Evolutionary conservation across 352 stramenopile species (phyloP), one percentile per base, ranked within the genome.

Genomic region (Plasmopara viticola): DNA sequence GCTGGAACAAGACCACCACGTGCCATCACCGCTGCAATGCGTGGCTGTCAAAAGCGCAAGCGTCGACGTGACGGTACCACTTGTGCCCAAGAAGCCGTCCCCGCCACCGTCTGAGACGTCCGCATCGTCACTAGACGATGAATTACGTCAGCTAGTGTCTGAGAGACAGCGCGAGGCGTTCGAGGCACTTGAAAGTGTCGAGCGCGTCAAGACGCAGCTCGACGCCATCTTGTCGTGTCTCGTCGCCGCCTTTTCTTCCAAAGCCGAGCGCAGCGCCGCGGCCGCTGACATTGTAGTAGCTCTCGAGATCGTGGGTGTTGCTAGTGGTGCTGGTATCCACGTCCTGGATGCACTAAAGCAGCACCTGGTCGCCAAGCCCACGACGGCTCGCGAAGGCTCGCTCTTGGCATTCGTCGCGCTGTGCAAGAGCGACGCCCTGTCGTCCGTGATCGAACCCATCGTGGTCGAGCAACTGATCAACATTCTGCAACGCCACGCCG

Each of bases 401-500:
- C 37, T 90, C 14, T 58, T 84, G 0, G 60, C 64, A 18, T 47
- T 80, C 17, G 29, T 66, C 6, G 72, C 65, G 15, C 52, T 90
- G 18, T 64, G 62, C 48, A 73, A 73, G 43, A 73, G 62, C 44
- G 57, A 84, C 14, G 45, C 56, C 34, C 48, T 87, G n/a, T 64
- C 66, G 12, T 62, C 56, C n/a, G 68, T 74, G 5, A 59, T 86
- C 31, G 78, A 90, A 56, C 72, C 75, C 2, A 49, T 87, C 35
- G 47, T 85, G 15, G 67, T 86, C 9, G 65, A 84, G 47, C 60
- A 74, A 44, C 51, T 90, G 28, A 44, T 65, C 17, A 38, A 31
- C 0, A 72, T 90, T 40, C 75, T 86, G 57, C 70, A 83, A 60
- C 72, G 72, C 44, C 74, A 84, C 56, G 63, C 70, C 0, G 78